These are phyloP conservation scores for Sporothrix euskadiensis DNA, from an alignment of 2,329 filamentous ascomycete species.

Conservation along the genomic window DNA sequence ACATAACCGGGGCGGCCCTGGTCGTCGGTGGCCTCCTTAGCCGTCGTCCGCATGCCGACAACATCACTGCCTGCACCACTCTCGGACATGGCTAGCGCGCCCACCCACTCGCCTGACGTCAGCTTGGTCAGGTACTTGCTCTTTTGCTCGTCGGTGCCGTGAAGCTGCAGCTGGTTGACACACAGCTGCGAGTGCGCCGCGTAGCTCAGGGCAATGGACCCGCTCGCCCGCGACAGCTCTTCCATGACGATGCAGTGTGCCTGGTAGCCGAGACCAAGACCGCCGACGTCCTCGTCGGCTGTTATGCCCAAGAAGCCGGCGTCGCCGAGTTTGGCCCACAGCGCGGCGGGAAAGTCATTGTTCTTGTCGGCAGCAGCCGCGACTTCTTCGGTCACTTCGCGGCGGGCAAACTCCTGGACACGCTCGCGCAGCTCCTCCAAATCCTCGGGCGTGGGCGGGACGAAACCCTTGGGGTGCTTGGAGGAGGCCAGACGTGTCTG, in stretches of 20 bases:
- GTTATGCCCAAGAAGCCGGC: slow-evolving; percentile 92
- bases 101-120: slow-evolving; percentile 76
- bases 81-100: slow-evolving; percentile 93
- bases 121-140: slow-evolving; percentile 75
- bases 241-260: slow-evolving; percentile 96
- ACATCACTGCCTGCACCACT: slow-evolving; percentile 89
- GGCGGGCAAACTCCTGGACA: slow-evolving; percentile 84
- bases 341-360: slow-evolving; percentile 84
- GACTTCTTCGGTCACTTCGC: slow-evolving; percentile 82
- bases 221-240: slow-evolving; percentile 85
- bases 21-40: slow-evolving; percentile 77
- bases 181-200: slow-evolving; percentile 95
- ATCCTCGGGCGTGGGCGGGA: slow-evolving; percentile 68
- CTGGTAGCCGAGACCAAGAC: slow-evolving; percentile 90
- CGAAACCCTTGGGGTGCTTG: slow-evolving; percentile 64
- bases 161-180: slow-evolving; percentile 92
- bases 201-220: slow-evolving; percentile 83
- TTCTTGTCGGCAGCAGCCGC: slow-evolving; percentile 78
- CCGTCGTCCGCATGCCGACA: slow-evolving; percentile 89
- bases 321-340: slow-evolving; percentile 93
- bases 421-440: slow-evolving; percentile 78
- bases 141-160: slow-evolving; percentile 80
- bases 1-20: slow-evolving; percentile 66
- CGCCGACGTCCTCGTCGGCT: slow-evolving; percentile 87
- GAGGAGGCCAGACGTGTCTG: slow-evolving; percentile 55